Evolutionary conservation across 129 eudicot species (phyloP).

Genomic region (Flaveria linearis): DNA sequence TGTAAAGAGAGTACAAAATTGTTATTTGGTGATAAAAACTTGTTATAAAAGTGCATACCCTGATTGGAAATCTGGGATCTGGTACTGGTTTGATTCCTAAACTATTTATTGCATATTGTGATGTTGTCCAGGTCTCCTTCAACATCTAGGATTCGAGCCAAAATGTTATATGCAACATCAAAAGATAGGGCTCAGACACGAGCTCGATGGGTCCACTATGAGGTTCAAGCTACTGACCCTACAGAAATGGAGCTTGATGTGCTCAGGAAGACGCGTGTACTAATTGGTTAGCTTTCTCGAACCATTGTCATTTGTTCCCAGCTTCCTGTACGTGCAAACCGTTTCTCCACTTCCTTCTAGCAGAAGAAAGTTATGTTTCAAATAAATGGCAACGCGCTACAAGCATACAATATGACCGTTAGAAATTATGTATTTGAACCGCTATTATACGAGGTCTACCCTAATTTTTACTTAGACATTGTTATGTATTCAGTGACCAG

Average conservation of each 20-base stretch:
- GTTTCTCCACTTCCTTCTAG: conserved; percentile 19
- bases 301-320: conserved; percentile 1
- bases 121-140: conserved; percentile 59
- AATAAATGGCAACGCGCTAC: conserved; percentile 23
- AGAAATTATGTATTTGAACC: too few relatives aligned
- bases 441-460: too few relatives aligned
- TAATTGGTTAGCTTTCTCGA: conserved; percentile 36
- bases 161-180: conserved; percentile 79
- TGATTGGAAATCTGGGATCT: neutral
- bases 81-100: too few relatives aligned
- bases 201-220: conserved; percentile 71
- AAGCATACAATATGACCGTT: neutral
- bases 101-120: conserved; percentile 2
- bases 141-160: conserved; percentile 69
- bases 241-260: conserved; percentile 81
- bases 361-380: conserved; percentile 1
- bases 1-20: neutral
- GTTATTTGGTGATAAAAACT: neutral
- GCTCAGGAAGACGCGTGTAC: conserved; percentile 62
- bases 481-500: neutral
- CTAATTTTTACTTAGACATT: too few relatives aligned
- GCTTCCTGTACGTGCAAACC: conserved; percentile 16
- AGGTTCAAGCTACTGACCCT: conserved; percentile 89
- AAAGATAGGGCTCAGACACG: conserved; percentile 63
- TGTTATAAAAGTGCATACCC: neutral